Evolutionary conservation across 768 basidiomycete species (phyloP).

Genomic region (Macrolepiota albuminosa): DNA sequence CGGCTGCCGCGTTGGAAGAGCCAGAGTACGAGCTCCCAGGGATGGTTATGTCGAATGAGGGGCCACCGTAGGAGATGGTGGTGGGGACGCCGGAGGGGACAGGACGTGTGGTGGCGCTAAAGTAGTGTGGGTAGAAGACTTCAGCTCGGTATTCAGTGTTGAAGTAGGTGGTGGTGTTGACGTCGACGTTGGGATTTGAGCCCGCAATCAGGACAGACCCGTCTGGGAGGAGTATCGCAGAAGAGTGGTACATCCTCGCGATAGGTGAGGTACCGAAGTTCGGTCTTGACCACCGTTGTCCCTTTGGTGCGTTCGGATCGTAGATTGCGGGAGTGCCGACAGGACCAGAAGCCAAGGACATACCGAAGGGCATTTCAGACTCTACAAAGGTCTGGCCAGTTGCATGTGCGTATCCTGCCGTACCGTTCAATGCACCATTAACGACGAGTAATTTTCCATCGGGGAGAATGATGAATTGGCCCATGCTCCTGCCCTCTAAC

Average conservation of each 20-base stretch:
- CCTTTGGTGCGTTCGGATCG: constrained; percentile 67
- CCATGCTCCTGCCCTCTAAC: constrained; percentile 80
- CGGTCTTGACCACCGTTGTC: constrained; percentile 68
- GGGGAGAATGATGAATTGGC: constrained; percentile 83
- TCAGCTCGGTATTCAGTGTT: constrained; percentile 82
- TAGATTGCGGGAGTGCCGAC: constrained; percentile 79
- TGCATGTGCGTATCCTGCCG: constrained; percentile 75
- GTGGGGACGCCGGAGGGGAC: constrained; percentile 62
- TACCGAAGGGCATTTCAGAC: constrained; percentile 59
- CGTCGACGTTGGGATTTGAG: constrained; percentile 90
- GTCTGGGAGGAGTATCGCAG: constrained; percentile 84
- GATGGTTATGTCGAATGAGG: constrained; percentile 71
- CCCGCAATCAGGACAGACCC: constrained; percentile 86
- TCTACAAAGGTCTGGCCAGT: constrained; percentile 43
- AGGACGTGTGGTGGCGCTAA: constrained; percentile 64
- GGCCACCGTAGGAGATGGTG: constrained; percentile 82
- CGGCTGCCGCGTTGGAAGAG: constrained; percentile 62
- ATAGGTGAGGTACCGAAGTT: constrained; percentile 60
- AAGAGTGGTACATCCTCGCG: constrained; percentile 87
- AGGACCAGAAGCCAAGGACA: constrained; percentile 78
- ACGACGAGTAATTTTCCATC: constrained; percentile 74
- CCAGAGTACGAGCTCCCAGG: constrained; percentile 63
- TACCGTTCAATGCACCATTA: constrained; percentile 83
- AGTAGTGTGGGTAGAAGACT: constrained; percentile 91
- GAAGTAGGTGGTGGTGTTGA: constrained; percentile 54